Base-by-base conservation (phyloP, 179 eudicot genomes). In the Vitellaria paradoxa region DNA sequence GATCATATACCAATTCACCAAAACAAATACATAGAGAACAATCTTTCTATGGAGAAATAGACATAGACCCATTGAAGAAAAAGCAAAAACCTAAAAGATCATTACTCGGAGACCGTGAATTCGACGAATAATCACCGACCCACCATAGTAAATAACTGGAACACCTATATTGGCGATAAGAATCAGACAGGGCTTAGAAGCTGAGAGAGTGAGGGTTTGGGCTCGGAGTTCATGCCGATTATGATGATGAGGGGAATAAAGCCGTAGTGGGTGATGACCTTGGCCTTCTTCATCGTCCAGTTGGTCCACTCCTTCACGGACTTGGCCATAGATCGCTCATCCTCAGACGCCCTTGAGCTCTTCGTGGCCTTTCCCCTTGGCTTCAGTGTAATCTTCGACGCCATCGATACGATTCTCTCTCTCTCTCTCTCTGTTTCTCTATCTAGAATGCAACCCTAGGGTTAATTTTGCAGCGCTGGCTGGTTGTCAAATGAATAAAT, bases 221-320 rank as follows among this genome's bases (percentile, higher is more conserved):
- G 98, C 18, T 95, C 97, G 24, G 98, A 84, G 67, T 90, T 91
- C 98, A 95, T 95, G 76, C 97, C 97, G 71, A 95, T 78, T 76
- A 87, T 72, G 81, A 95, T 93, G 65, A 95, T 80, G 53, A 95
- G 66, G 6, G 97, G 98, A 23, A 95, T 91, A 79, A 91, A 91
- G 3, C 97, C 97, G 45, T 89, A 95, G 79, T 95, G 98, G 66
- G 87, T 86, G 30, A 82, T 73, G 59, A 95, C 95, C 81, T 91
- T 95, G 42, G 93, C 97, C 24, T 89, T 91, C 88, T 88, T 89
- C 82, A 90, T 30, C 10, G 86, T 78, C 95, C 98, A 93, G 13
- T 81, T 94, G 62, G 86, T 91, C 97, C 98, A 94, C 42, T 92
- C 98, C 74, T 88, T 90, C 37, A 91, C 75, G 30, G 85, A 71